Evolutionary conservation across 2,329 filamentous ascomycete species (phyloP), one percentile per base, ranked within the genome.

Genomic region (Colletotrichum sp.): DNA sequence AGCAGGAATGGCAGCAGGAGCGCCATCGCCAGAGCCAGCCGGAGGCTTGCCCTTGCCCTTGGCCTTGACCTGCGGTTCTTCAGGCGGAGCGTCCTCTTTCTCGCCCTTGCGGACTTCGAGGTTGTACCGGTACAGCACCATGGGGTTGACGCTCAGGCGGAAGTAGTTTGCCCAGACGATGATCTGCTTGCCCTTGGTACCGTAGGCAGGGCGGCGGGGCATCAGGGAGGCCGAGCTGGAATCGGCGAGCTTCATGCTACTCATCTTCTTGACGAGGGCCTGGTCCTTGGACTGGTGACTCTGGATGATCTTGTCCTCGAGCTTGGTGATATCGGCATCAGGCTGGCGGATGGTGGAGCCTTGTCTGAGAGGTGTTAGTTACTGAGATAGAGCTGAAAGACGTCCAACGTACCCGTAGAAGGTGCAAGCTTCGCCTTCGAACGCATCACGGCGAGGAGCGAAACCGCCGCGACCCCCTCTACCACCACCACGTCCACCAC

Each of bases 141-240:
- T 79, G 0, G 82, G 79, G 55, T 85, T 84, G 9, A 88, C 77
- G 8, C 83, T 79, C 64, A 92, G 73, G 2, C 82, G 82, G 78
- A 90, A 91, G 78, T 89, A 91, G 80, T 92, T 92, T 6, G 89
- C 84, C 88, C 89, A 91, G 0, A 92, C 82, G 3, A 83, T 78
- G 4, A 90, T 86, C 0, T 80, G 60, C 2, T 62, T 80, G 6
- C 90, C 90, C 7, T 77, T 78, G 5, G 80, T 84, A 25, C 89
- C 89, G 76, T 87, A 91, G 2, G 85, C 86, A 25, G 90, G 90
- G 4, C 90, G 80, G 71, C 4, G 90, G 88, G 62, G 91, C 71
- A 76, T 67, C 58, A 67, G 52, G 43, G 43, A 56, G 71, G 72
- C 66, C 58, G 74, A 18, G 66, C 65, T 68, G 70, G 64, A 25